Base-by-base conservation (phyloP, 352 stramenopile species). In the Thalassiosira oceanica region DNA sequence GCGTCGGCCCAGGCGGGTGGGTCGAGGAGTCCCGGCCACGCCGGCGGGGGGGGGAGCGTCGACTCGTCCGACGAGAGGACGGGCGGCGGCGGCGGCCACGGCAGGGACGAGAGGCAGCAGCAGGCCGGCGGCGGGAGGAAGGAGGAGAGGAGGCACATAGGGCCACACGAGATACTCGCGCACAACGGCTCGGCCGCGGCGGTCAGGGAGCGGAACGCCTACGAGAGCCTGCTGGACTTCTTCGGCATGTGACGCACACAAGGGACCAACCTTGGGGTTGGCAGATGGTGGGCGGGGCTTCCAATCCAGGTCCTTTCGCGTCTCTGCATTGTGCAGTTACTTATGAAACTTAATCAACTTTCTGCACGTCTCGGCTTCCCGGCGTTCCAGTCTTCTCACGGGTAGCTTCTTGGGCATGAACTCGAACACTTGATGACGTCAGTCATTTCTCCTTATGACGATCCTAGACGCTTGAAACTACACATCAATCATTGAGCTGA, bases 231-330 rank as follows among this genome's bases (percentile, higher is more conserved):
- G 21, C 26, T 78, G 16, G 67, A 78, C 43, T 78, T 78, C 21
- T 78, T 78, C 56, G 67, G 67, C 11, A 74, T 78, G 61, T 78
- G 48, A 74, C n/a, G n/a, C n/a, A n/a, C n/a, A n/a, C n/a, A n/a
- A n/a, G n/a, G n/a, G n/a, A n/a, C n/a, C n/a, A n/a, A n/a, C n/a
- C n/a, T n/a, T n/a, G n/a, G n/a, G n/a, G n/a, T n/a, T n/a, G n/a
- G n/a, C n/a, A n/a, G n/a, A n/a, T n/a, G n/a, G n/a, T n/a, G n/a
- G n/a, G n/a, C n/a, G n/a, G n/a, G n/a, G n/a, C n/a, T n/a, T n/a
- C n/a, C n/a, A n/a, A n/a, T n/a, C n/a, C n/a, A n/a, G n/a, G n/a
- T n/a, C n/a, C n/a, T n/a, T n/a, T n/a, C n/a, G n/a, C n/a, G n/a
- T n/a, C n/a, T n/a, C n/a, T n/a, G n/a, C n/a, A n/a, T n/a, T n/a